phyloP scores from a whole-genome alignment of 495 filamentous ascomycete species.

The Sphaerosporella brunnea region DNA sequence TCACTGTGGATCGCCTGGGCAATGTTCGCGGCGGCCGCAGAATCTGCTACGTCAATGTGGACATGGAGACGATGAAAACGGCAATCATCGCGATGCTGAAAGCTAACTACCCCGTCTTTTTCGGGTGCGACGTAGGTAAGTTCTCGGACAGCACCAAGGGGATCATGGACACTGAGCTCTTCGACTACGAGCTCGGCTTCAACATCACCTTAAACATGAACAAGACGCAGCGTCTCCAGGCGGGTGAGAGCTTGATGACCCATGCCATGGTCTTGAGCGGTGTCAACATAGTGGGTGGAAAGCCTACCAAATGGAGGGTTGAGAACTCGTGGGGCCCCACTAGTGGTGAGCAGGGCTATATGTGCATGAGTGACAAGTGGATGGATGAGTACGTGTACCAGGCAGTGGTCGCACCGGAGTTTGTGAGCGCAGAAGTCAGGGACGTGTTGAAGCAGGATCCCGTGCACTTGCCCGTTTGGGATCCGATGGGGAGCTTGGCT shows the following conservation, averaged over 20 bases:
- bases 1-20: conserved; percentile 60
- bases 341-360: conserved; percentile 57
- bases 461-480: conserved; percentile 59
- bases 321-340: conserved; percentile 65
- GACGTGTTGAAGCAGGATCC: conserved; percentile 53
- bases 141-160: conserved; percentile 46
- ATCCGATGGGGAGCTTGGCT: conserved; percentile 73
- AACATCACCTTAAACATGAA: conserved; percentile 47
- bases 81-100: conserved; percentile 61
- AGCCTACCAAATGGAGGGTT: conserved; percentile 58
- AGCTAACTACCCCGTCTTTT: conserved; percentile 63
- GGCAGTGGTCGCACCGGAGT: conserved; percentile 60
- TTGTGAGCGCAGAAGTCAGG: conserved; percentile 44
- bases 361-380: conserved; percentile 75
- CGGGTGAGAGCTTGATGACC: conserved; percentile 63
- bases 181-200: conserved; percentile 63
- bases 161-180: conserved; percentile 55
- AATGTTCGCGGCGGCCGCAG: conserved; percentile 55
- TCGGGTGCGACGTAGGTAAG: conserved; percentile 75
- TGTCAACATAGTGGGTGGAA: conserved; percentile 50
- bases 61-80: conserved; percentile 50
- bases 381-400: conserved; percentile 81
- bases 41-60: conserved; percentile 66
- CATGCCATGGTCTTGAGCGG: conserved; percentile 82
- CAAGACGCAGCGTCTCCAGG: conserved; percentile 53